Percentiles rank a stretch among this genome's conserved stretches.
Conservation (phyloP, 2,329 filamentous ascomycete genomes). For the Helicocarpus griseus region DNA sequence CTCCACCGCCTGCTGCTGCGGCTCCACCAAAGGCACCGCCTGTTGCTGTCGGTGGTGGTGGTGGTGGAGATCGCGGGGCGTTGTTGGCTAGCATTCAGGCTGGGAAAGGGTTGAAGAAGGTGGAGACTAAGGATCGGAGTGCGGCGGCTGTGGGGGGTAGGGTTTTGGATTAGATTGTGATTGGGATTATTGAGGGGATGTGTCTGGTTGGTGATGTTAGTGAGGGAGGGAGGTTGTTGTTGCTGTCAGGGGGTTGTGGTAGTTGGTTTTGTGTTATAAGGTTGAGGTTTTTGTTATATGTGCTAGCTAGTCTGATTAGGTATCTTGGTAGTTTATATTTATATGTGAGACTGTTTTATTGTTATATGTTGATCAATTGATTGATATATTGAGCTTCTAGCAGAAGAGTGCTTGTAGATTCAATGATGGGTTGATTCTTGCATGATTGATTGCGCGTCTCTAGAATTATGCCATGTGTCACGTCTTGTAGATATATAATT, state of each 20-base stretch:
- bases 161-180: slow-evolving; percentile 41
- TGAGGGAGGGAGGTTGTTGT: background rate
- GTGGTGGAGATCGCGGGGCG: slow-evolving; percentile 38
- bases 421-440: no score
- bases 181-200: background rate
- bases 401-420: no score
- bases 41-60: slow-evolving; percentile 8
- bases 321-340: background rate
- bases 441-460: no score
- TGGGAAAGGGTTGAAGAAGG: slow-evolving; percentile 74
- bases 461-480: no score
- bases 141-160: slow-evolving; percentile 61
- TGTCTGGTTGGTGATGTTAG: background rate
- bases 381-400: no score
- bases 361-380: no score
- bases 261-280: background rate
- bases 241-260: no score
- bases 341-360: no score
- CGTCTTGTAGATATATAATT: no score
- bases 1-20: slow-evolving; percentile 23
- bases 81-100: slow-evolving; percentile 75
- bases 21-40: slow-evolving; percentile 35
- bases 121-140: slow-evolving; percentile 81
- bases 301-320: background rate
- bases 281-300: background rate